phyloP scores from a whole-genome alignment of 2,329 filamentous ascomycete species.

The Paramyrothecium roridum region DNA sequence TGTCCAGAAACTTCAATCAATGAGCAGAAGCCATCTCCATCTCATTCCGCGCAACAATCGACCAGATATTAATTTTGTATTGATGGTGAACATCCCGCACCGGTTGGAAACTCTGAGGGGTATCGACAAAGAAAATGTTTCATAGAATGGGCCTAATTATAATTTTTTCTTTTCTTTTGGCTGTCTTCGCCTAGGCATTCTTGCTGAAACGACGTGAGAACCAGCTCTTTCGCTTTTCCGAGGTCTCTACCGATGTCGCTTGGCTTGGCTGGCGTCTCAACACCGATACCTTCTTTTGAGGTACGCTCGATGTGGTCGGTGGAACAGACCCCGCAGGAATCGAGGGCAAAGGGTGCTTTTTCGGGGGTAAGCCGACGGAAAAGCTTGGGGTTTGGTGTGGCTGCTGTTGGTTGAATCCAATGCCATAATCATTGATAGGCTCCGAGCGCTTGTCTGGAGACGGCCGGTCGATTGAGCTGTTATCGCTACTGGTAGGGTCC shows the following conservation, averaged over 20 bases:
- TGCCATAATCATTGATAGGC: conserved; percentile 62
- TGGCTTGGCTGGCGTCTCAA: conserved; percentile 23
- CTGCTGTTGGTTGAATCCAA: conserved; percentile 46
- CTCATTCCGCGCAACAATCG: background rate
- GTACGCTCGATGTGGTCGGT: conserved; percentile 12
- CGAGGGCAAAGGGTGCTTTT: conserved; percentile 19
- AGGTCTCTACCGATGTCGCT: conserved; percentile 19
- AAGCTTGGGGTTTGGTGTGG: conserved; percentile 40
- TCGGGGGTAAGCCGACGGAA: conserved; percentile 22
- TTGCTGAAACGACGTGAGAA: conserved; percentile 80
- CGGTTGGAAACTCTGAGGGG: background rate
- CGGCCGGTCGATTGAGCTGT: conserved; percentile 81
- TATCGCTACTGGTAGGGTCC: conserved; percentile 83
- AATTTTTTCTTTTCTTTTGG: background rate
- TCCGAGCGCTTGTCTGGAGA: conserved; percentile 53
- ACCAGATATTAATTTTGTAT: background rate
- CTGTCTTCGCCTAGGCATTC: conserved; percentile 17
- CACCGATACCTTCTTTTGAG: conserved; percentile 24
- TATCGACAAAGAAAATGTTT: conserved; percentile 4
- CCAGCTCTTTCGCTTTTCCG: conserved; percentile 87
- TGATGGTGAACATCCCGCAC: background rate
- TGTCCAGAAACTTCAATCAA: background rate
- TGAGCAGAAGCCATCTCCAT: background rate
- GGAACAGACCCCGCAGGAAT: conserved; percentile 16
- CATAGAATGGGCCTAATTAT: conserved; percentile 9